phyloP scores from a whole-genome alignment of 2,329 filamentous ascomycete species.

The Orbilia oligospora region DNA sequence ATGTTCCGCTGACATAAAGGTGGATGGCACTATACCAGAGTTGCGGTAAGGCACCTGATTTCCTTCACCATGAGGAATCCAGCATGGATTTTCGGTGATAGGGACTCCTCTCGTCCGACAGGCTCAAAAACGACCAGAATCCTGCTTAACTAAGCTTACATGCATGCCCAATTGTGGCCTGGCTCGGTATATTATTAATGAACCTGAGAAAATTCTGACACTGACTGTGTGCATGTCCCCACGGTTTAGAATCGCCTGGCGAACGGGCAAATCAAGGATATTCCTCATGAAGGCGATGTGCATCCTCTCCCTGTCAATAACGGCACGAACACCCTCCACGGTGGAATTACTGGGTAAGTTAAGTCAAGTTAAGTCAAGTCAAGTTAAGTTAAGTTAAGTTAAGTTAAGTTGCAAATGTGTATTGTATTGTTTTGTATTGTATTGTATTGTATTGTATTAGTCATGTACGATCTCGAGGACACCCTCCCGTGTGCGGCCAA shows the following conservation, averaged over 20 bases:
- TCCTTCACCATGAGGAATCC: constrained; percentile 20
- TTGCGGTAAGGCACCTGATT: constrained; percentile 60
- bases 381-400: too few relatives aligned
- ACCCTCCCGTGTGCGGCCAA: constrained; percentile 8
- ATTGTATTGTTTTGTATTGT: too few relatives aligned
- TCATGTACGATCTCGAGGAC: constrained; percentile 7
- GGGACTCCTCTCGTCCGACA: constrained; percentile 56
- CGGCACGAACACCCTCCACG: constrained; percentile 81
- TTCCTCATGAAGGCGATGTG: constrained; percentile 44
- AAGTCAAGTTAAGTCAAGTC: too few relatives aligned
- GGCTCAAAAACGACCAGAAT: background rate
- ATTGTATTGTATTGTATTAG: constrained; percentile 41
- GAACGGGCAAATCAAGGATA: constrained; percentile 56
- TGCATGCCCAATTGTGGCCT: constrained; percentile 53
- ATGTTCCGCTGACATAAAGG: constrained; percentile 41
- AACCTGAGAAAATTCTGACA: constrained; percentile 11
- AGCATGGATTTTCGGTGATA: constrained; percentile 32
- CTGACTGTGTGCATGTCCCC: constrained; percentile 21
- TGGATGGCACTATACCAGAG: constrained; percentile 43
- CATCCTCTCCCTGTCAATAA: constrained; percentile 81
- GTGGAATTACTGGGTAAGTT: constrained; percentile 70
- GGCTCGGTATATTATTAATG: constrained; percentile 51
- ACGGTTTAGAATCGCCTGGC: constrained; percentile 50
- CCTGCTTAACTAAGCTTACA: constrained; percentile 55
- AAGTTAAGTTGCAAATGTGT: too few relatives aligned